Conservation (phyloP, 306 rosid genomes). For the Sophora flavescens region DNA sequence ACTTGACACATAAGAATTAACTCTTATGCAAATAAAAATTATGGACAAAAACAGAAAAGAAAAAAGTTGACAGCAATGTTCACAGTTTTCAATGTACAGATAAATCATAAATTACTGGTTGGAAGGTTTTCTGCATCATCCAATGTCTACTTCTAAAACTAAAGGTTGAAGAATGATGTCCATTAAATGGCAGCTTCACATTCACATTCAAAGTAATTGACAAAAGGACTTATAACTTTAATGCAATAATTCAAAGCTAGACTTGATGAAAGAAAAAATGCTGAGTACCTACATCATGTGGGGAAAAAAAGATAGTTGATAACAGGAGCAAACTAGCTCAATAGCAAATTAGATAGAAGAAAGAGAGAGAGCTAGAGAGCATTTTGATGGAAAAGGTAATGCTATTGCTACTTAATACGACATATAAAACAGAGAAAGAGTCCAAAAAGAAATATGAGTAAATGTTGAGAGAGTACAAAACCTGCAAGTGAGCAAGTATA, state of each 20-base stretch:
- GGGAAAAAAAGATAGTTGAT: not conserved
- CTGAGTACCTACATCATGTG: not conserved
- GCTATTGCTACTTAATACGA: not conserved
- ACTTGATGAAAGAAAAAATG: not conserved
- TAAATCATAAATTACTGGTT: not conserved
- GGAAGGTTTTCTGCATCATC: constrained; percentile 26
- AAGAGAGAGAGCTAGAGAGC: not conserved
- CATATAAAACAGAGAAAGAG: not conserved
- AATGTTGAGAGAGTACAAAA: constrained; percentile 31
- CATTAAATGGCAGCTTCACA: constrained; percentile 24
- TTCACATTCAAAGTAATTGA: constrained; percentile 29
- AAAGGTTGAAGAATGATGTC: constrained; percentile 10
- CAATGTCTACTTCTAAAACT: constrained; percentile 36
- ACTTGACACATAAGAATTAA: not conserved
- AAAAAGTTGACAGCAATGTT: not conserved
- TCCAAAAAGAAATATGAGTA: constrained; percentile 2
- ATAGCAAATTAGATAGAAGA: not conserved
- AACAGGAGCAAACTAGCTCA: not conserved
- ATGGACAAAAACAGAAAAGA: not conserved
- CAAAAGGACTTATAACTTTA: not conserved
- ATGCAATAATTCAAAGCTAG: not conserved
- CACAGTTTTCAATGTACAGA: constrained; percentile 19
- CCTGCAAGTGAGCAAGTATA: constrained; percentile 68
- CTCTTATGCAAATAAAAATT: not conserved
- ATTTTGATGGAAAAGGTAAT: constrained; percentile 10